A percentile compares a stretch with the other conserved stretches of the same genome.
phyloP scores from a whole-genome alignment of 2,329 filamentous ascomycete species.

The Didymella segeticola region DNA sequence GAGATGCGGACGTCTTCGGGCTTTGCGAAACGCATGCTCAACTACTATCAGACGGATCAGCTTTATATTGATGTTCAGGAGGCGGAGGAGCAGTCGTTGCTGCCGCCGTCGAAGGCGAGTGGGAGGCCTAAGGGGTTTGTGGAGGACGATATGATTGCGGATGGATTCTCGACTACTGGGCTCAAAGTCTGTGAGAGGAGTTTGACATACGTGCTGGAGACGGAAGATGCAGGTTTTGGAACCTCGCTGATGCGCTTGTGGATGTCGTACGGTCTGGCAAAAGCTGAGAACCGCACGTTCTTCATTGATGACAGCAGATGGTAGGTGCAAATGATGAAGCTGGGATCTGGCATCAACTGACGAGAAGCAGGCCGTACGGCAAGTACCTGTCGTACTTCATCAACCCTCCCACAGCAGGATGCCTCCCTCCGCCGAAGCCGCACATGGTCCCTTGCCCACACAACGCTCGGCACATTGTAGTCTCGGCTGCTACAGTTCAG shows the following conservation, averaged over 20 bases:
- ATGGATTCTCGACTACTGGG: slow-evolving; percentile 37
- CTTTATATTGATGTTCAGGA: slow-evolving; percentile 78
- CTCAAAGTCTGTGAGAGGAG: slow-evolving; percentile 69
- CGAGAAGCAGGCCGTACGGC: slow-evolving; percentile 69
- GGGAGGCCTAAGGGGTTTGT: slow-evolving; percentile 48
- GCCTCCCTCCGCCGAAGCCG: slow-evolving; percentile 73
- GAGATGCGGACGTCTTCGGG: slow-evolving; percentile 36
- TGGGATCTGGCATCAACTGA: slow-evolving; percentile 20
- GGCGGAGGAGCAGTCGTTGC: slow-evolving; percentile 69
- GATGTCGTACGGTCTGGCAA: slow-evolving; percentile 81
- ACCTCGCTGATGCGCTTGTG: slow-evolving; percentile 79
- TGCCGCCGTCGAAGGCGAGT: slow-evolving; percentile 57
- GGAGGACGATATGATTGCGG: slow-evolving; percentile 44
- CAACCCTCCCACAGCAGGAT: slow-evolving; percentile 68
- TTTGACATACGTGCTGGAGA: slow-evolving; percentile 80
- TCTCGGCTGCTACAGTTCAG: slow-evolving; percentile 71
- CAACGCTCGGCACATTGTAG: slow-evolving; percentile 74
- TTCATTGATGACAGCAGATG: slow-evolving; percentile 86
- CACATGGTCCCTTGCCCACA: slow-evolving; percentile 83
- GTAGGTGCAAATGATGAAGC: slow-evolving; percentile 40
- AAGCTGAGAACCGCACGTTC: slow-evolving; percentile 75
- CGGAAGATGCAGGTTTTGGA: slow-evolving; percentile 76
- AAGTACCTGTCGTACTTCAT: slow-evolving; percentile 75
- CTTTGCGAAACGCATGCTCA: slow-evolving; percentile 44
- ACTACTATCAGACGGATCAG: slow-evolving; percentile 68